Conservation (phyloP, 1,284 basidiomycete genomes). For the Pascua guehoae region DNA sequence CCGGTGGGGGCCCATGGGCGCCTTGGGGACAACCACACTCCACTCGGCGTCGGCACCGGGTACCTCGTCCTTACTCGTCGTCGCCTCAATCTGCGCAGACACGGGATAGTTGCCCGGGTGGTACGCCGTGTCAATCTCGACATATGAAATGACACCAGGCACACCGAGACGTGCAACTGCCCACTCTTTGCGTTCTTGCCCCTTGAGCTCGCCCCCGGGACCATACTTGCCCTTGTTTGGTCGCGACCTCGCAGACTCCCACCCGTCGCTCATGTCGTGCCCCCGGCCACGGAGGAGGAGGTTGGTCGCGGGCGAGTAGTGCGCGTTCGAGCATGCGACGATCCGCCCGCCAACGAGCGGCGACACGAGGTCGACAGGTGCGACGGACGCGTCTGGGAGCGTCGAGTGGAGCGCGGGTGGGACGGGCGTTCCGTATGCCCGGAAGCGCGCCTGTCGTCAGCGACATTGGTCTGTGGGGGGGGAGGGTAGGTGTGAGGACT, state of each 20-base stretch:
- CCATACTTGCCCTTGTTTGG: conserved; percentile 59
- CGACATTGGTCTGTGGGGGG: too few relatives aligned
- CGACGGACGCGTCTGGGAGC: conserved; percentile 54
- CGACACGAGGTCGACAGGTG: conserved; percentile 74
- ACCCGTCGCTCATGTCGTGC: conserved; percentile 93
- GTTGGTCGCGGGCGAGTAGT: conserved; percentile 89
- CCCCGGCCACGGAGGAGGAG: conserved; percentile 86
- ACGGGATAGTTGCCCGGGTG: conserved; percentile 97
- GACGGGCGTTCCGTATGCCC: conserved; percentile 75
- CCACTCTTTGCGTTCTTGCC: conserved; percentile 82
- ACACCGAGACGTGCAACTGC: conserved; percentile 78
- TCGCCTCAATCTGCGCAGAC: conserved; percentile 44
- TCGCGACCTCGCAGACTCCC: conserved; percentile 93
- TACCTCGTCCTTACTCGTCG: conserved; percentile 22
- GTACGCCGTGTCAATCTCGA: conserved; percentile 89
- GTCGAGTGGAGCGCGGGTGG: conserved; percentile 49
- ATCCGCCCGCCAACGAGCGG: conserved; percentile 78
- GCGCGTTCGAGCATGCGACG: conserved; percentile 66
- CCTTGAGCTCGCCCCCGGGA: conserved; percentile 20
- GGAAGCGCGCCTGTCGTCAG: conserved; percentile 67
- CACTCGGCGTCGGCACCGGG: conserved; percentile 57
- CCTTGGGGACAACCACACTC: conserved; percentile 69
- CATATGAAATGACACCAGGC: conserved; percentile 67
- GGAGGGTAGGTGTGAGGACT: too few relatives aligned
- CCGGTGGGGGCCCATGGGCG: conserved; percentile 81